phyloP scores from a whole-genome alignment of 257 asterid species.

The Plantago ovata region DNA sequence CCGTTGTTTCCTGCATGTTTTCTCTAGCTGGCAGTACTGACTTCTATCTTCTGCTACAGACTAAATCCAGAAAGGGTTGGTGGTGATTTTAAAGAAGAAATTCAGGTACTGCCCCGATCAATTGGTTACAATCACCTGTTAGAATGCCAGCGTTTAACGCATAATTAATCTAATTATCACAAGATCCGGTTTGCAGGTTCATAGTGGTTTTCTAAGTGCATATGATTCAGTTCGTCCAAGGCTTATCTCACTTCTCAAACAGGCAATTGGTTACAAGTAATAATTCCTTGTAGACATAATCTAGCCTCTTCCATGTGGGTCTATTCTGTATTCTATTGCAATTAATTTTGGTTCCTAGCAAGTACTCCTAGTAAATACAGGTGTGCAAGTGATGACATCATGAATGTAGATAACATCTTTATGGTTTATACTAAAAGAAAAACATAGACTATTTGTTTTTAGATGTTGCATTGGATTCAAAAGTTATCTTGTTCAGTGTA shows the following conservation, averaged over 20 bases:
- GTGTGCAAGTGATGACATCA: too few relatives aligned
- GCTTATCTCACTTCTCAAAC: slow-evolving; percentile 68
- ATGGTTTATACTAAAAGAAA: not conserved
- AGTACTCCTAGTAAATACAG: not conserved
- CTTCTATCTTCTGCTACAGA: slow-evolving; percentile 43
- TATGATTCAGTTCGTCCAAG: slow-evolving; percentile 93
- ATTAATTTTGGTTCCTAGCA: not conserved
- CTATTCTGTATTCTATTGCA: not conserved
- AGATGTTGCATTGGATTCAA: not conserved
- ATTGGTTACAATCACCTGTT: too few relatives aligned
- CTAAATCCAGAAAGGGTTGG: slow-evolving; percentile 95
- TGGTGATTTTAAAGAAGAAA: slow-evolving; percentile 87
- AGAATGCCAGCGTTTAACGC: slow-evolving; percentile 13
- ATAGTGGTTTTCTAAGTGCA: slow-evolving; percentile 88
- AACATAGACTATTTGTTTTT: not conserved
- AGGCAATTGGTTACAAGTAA: slow-evolving; percentile 74
- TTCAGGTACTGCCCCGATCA: slow-evolving; percentile 47
- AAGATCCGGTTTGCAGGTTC: slow-evolving; percentile 57
- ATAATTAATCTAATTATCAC: slow-evolving; percentile 19
- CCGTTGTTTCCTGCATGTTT: slow-evolving; percentile 1
- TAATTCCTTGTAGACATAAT: slow-evolving; percentile 1
- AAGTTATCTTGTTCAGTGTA: not conserved
- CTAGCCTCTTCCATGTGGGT: not conserved
- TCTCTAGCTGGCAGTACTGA: slow-evolving; percentile 18
- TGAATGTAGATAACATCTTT: too few relatives aligned